Base-by-base conservation (phyloP, 768 basidiomycete genomes). In the Russula foetens region DNA sequence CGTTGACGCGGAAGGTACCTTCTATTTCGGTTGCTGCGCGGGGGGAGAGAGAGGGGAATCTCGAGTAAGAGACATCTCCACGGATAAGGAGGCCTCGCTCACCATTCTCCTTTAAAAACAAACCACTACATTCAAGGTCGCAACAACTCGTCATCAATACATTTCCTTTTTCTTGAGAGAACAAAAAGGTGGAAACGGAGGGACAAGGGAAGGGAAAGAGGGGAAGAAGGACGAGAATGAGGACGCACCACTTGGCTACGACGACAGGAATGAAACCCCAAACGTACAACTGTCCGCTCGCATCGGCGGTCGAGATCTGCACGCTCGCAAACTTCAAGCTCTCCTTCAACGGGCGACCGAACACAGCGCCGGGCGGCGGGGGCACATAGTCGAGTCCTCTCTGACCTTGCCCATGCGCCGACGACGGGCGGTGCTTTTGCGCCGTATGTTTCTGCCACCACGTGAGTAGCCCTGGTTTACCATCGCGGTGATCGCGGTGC, bases 221-320 rank as follows among this genome's bases (percentile, higher is more conserved):
- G 35, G 35, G 9, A 12, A 35, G 35, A 12, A 11, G 11, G 35
- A 11, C 35, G n/a, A 17, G 12, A 23, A 24, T 3, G 47, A 35
- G 35, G 35, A 61, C 86, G 68, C 67, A 92, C 92, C 93, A 98
- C 75, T 97, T 98, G 48, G 96, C 96, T 44, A 99, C 96, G 54
- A 98, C 94, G 44, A 98, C 92, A 9, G 96, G 96, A 51, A 99
- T 91, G 70, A 89, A 90, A 1, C 95, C 93, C 88, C 91, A 95
- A 6, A 93, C 88, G 70, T 90, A 91, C 19, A 92, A 79, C 65
- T 90, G 84, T 8, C 92, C 92, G 62, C 83, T 83, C 12, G 86
- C 78, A 60, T 88, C 89, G 7, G 90, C 86, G 15, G 94, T 96
- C 11, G 89, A 92, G 70, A 98, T 96, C 69, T 95, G 94, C 1